Evolutionary conservation across 139 green algal genomes (phyloP), one percentile per base, ranked within the genome.

Genomic region (Nannochloris sp.): DNA sequence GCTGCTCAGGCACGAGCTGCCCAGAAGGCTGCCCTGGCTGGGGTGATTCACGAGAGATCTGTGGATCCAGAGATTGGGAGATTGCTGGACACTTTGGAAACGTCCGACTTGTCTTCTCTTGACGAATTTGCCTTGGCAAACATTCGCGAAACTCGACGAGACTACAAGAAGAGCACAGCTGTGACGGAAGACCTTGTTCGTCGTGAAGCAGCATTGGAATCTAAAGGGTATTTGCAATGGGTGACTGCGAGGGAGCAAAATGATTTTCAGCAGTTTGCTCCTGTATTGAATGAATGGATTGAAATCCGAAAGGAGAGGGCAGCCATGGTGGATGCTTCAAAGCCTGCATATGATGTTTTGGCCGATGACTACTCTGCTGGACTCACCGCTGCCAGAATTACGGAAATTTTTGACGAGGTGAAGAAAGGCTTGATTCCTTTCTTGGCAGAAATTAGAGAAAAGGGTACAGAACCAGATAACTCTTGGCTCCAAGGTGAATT

Each of bases 321-420:
- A 11, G 51, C 16, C 5, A 19, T 70, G 51, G 73, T 87, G 14
- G 60, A 66, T 66, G 31, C 37, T 2, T 56, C 29, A 25, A 64
- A 60, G n/a, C 67, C 23, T 29, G 25, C 78, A 1, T 95, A 93
- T 60, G 85, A 94, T 66, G 72, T 88, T 25, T 68, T 87, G 50
- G 76, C 95, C 51, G 87, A 96, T 54, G 78, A 94, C n/a, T 97
- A 87, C 44, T 87, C 95, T 76, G 88, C 85, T 70, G 85, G 88
- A 5, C 83, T 91, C 71, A 94, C 82, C 0, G 46, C 60, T 0
- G 76, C 64, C 2, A 66, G 87, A 4, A 76, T 97, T 60, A 82
- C 89, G n/a, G 74, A 87, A 43, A 80, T 97, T 25, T 96, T 96
- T 24, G 19, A 53, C 2, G 60, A 84, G 75, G 80, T 90, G 4